Percentiles rank a stretch among this genome's conserved stretches.
phyloP scores from a whole-genome alignment of 192 early-diverging fungal species.

The Ambispora gerdemannii region DNA sequence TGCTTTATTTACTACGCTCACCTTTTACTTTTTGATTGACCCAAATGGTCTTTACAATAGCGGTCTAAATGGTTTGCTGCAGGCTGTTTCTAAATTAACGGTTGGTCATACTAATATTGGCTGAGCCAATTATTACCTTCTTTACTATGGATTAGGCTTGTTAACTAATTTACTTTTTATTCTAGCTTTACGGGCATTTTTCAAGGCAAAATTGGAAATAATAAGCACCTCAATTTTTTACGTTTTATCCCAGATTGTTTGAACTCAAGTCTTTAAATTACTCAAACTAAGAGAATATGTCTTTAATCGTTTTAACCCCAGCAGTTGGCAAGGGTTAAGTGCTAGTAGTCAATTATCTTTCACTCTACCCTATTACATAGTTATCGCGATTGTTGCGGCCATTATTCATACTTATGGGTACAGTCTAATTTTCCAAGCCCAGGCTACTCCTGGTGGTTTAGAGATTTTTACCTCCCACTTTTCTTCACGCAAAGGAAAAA shows the following conservation, averaged over 20 bases:
- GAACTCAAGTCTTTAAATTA: conserved; percentile 3
- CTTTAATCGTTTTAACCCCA: conserved; percentile 17
- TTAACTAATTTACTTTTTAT: conserved; percentile 14
- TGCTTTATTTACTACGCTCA: conserved; percentile 9
- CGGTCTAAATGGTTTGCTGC: conserved; percentile 1
- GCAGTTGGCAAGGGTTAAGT: conserved; percentile 17
- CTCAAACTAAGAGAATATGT: conserved; percentile 9
- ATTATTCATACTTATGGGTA: conserved; percentile 27
- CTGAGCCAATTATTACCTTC: conserved; percentile 3
- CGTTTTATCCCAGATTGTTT: conserved; percentile 19
- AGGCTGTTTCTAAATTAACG: conserved; percentile 15
- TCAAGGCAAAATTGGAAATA: conserved; percentile 15
- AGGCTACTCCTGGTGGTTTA: conserved; percentile 8
- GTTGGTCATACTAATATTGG: neutral
- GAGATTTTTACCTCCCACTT: conserved; percentile 21
- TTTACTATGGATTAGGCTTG: conserved; percentile 21
- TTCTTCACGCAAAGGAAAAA: neutral
- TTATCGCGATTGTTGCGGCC: conserved; percentile 3
- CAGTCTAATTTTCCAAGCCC: conserved; percentile 23
- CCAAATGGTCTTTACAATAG: conserved; percentile 20
- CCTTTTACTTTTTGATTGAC: conserved; percentile 24
- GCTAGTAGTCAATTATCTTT: neutral
- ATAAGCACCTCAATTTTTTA: conserved; percentile 24
- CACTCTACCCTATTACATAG: conserved; percentile 22
- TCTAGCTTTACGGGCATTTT: neutral